phyloP scores from a whole-genome alignment of 352 stramenopile species.

The Pythium sp. region DNA sequence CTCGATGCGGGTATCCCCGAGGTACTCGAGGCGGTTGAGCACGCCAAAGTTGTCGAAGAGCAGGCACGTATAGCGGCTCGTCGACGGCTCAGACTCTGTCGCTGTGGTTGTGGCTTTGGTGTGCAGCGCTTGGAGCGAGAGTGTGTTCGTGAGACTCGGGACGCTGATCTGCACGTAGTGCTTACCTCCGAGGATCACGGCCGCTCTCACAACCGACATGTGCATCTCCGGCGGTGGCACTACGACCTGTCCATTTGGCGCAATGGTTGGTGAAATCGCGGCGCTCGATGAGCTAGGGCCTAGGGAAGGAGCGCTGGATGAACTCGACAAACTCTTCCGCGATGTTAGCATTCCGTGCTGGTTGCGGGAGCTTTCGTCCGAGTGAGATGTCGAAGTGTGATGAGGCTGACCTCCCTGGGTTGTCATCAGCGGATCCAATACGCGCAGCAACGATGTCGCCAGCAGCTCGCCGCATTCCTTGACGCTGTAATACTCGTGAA shows the following conservation, averaged over 20 bases:
- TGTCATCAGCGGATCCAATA: slow-evolving; percentile 57
- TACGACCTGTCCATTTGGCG: slow-evolving; percentile 26
- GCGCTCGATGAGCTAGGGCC: background rate
- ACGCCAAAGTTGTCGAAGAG: slow-evolving; percentile 77
- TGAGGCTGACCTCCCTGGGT: background rate
- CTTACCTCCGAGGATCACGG: slow-evolving; percentile 46
- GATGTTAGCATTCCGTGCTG: slow-evolving; percentile 5
- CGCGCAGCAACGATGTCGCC: slow-evolving; percentile 51
- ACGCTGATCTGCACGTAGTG: slow-evolving; percentile 74
- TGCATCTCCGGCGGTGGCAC: slow-evolving; percentile 65
- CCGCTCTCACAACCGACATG: slow-evolving; percentile 52
- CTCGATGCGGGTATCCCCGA: slow-evolving; percentile 53
- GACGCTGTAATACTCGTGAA: slow-evolving; percentile 75
- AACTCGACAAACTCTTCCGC: slow-evolving; percentile 13
- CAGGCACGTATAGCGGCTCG: slow-evolving; percentile 56
- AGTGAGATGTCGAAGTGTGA: background rate
- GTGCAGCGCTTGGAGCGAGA: slow-evolving; percentile 54
- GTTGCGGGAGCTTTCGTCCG: background rate
- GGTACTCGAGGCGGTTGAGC: slow-evolving; percentile 70
- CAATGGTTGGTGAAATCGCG: background rate
- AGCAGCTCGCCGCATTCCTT: slow-evolving; percentile 77
- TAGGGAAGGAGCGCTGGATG: background rate
- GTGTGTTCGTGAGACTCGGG: slow-evolving; percentile 61
- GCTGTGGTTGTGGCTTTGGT: slow-evolving; percentile 34
- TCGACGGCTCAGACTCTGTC: slow-evolving; percentile 10